These are phyloP conservation scores for Xylariales sp. DNA, from an alignment of 2,329 filamentous ascomycete genomes.

Conservation along the genomic window DNA sequence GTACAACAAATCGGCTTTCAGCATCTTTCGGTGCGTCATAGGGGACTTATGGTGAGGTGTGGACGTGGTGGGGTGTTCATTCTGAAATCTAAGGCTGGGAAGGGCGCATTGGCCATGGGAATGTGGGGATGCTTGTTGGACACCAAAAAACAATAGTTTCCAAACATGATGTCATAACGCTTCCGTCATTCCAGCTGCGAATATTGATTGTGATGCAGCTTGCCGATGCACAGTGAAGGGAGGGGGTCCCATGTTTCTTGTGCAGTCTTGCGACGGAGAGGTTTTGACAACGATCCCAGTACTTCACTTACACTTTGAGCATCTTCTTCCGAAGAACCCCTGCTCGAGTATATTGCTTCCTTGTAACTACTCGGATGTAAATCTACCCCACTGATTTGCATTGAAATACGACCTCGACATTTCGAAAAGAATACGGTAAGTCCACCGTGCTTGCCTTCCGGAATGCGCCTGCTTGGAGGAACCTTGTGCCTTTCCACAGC, in stretches of 20 bases:
- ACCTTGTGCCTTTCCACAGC: too few species aligned
- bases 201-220: background rate
- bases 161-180: slow-evolving; percentile 9
- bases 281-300: too few species aligned
- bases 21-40: slow-evolving; percentile 1
- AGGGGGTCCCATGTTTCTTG: background rate
- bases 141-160: slow-evolving; percentile 6
- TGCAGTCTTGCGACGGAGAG: background rate
- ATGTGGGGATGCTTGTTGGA: background rate
- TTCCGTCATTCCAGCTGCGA: background rate
- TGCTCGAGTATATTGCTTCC: slow-evolving; percentile 2
- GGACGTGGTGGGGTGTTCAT: background rate
- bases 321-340: background rate
- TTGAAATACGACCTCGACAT: background rate
- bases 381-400: background rate
- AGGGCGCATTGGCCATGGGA: background rate
- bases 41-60: background rate
- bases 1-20: background rate
- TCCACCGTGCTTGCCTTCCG: background rate
- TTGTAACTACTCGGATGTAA: background rate
- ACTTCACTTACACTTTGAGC: background rate
- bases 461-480: background rate
- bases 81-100: background rate
- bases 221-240: background rate
- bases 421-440: background rate